Base-by-base conservation (phyloP, 192 early-diverging fungal species). In the Chytriomyces hyalinus region DNA sequence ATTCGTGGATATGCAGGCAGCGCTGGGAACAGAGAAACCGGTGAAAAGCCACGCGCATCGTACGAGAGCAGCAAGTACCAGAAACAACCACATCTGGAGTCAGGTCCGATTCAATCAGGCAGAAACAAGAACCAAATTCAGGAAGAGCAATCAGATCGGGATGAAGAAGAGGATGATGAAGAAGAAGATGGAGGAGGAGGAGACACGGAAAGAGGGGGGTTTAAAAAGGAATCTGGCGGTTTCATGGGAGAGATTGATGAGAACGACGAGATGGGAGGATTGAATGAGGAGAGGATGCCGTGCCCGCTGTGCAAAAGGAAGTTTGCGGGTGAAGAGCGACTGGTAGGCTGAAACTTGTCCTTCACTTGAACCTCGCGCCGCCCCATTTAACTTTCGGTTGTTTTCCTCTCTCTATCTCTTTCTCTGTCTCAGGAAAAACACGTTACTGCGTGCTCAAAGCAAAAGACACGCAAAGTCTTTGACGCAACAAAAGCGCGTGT, bases 261-360 rank as follows among this genome's bases (percentile, higher is more conserved):
- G 3, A 50, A 0, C 7, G 69, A 76, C 36, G 6, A 36, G 36
- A 1, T 36, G 36, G 36, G 36, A 36, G 36, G 36, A 36, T 36
- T 36, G 36, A 36, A 2, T 4, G 36, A 36, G 36, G 36, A 36
- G 36, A 36, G 71, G 17, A 47, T 80, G 45, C 83, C 82, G 1
- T 88, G 87, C 46, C 79, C 78, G 6, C 75, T 69, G 5, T 88
- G 87, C 75, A 67, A 76, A 24, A 53, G 87, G 13, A 88, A 88
- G 67, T 88, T 88, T 79, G 59, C 79, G n/a, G 83, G 77, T 20
- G 70, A 81, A 45, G 78, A 82, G 61, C 9, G 83, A 67, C 65
- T 87, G 76, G 84, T 87, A 73, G 60, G 62, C 24, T 22, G 45
- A n/a, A n/a, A 13, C 44, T 26, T 43, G 62, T 36, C 43, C 8